Conservation (phyloP, 768 basidiomycete species). For the Tylopilus sp. region DNA sequence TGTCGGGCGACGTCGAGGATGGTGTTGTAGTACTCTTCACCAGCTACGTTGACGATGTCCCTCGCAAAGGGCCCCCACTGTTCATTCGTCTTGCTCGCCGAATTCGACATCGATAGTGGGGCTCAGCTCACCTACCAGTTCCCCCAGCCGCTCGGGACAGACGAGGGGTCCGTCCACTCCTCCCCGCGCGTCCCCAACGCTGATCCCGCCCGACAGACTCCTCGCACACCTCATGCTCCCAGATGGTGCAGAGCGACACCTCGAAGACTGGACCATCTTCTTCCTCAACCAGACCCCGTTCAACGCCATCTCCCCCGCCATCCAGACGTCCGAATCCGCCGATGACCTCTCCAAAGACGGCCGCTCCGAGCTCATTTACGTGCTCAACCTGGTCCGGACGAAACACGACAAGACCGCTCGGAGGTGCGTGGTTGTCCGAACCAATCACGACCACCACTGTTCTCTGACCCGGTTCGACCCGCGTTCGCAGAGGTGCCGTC, state of each 20-base stretch:
- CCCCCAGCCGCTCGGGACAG: conserved; percentile 88
- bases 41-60: no score
- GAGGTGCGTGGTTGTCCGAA: conserved; percentile 45
- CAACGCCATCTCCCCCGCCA: conserved; percentile 80
- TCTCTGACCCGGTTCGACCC: conserved; percentile 11
- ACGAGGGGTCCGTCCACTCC: conserved; percentile 73
- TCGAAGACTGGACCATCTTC: conserved; percentile 98
- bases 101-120: conserved; percentile 96
- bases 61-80: conserved; percentile 66
- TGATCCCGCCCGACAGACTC: conserved; percentile 47
- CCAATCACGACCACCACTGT: neutral
- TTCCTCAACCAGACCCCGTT: conserved; percentile 93
- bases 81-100: conserved; percentile 94
- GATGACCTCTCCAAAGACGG: conserved; percentile 29
- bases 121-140: conserved; percentile 95
- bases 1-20: conserved; percentile 15
- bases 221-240: conserved; percentile 98
- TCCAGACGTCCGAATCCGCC: conserved; percentile 48
- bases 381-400: conserved; percentile 86
- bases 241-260: conserved; percentile 92
- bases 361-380: conserved; percentile 67
- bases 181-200: neutral
- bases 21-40: conserved; percentile 2
- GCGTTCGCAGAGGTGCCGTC: conserved; percentile 69
- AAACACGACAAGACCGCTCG: conserved; percentile 84